Evolutionary conservation across 495 filamentous ascomycete genomes (phyloP), one percentile per base, ranked within the genome.

Genomic region (Penicillium samsonianum): DNA sequence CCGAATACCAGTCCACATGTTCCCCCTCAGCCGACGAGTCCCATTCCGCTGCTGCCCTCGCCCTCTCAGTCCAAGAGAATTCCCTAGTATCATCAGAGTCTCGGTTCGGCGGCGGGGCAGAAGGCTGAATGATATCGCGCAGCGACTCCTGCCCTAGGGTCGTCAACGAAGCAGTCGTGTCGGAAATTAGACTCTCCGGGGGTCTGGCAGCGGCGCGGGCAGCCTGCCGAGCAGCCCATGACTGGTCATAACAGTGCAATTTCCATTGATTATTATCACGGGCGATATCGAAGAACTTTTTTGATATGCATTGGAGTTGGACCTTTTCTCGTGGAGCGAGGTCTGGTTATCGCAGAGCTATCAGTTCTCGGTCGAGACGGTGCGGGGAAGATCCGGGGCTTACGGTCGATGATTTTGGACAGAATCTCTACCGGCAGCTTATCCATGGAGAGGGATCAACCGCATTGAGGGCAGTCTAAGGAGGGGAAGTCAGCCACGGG

Each of bases 251-350:
- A 68, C 88, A 92, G 70, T 86, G 81, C 14, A 81, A 69, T 63
- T 85, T 85, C 92, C 92, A 96, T 20, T 90, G 75, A 22, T 73
- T 80, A 57, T 90, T 84, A 68, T 96, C 91, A 17, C 90, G 87
- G 22, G 82, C 84, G 30, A 94, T 76, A n/a, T 73, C 71, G 25
- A 86, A 79, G 65, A 91, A 83, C 38, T 80, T 80, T 56, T 79
- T 85, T 16, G 84, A 92, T 17, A 90, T 84, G 12, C 80, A 81
- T 69, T 93, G 90, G 33, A 95, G 79, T 49, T 69, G 75, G 47
- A 89, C 84, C 64, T 92, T 83, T 59, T 92, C 84, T 45, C 61
- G 68, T 26, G 87, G 81, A 19, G 86, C 80, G 56, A 95, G 84
- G 69, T 84, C 90, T 93, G 57, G 20, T 46, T 38, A 48, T 64